Evolutionary conservation across 1,284 basidiomycete genomes (phyloP).

Genomic region (Malassezia japonica): DNA sequence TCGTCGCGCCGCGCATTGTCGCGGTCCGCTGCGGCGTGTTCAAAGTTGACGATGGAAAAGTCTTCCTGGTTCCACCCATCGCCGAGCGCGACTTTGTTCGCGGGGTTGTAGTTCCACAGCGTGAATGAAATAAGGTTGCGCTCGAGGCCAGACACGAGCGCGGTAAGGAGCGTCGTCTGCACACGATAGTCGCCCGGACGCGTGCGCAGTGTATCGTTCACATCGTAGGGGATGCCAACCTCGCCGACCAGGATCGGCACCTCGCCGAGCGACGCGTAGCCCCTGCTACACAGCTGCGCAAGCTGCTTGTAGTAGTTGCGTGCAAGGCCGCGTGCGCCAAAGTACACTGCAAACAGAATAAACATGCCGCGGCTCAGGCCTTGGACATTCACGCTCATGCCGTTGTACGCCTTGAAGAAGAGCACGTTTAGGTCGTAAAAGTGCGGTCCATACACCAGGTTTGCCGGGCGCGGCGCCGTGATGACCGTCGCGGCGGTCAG

Average conservation of each 20-base stretch:
- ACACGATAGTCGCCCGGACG: slow-evolving; percentile 58
- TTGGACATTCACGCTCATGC: slow-evolving; percentile 45
- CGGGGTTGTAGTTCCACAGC: slow-evolving; percentile 89
- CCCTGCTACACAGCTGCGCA: slow-evolving; percentile 18
- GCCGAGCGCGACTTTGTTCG: slow-evolving; percentile 66
- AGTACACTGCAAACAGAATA: slow-evolving; percentile 33
- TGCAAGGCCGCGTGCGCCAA: slow-evolving; percentile 26
- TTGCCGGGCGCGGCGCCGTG: slow-evolving; percentile 21
- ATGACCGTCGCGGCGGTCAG: slow-evolving; percentile 23
- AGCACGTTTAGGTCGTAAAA: slow-evolving; percentile 48
- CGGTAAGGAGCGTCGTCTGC: slow-evolving; percentile 48
- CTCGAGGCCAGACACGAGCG: slow-evolving; percentile 46
- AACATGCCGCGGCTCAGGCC: slow-evolving; percentile 39
- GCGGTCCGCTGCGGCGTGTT: slow-evolving; percentile 33
- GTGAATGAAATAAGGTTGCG: slow-evolving; percentile 42
- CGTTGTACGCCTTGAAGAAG: slow-evolving; percentile 31
- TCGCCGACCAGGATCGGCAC: slow-evolving; percentile 42
- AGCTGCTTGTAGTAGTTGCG: slow-evolving; percentile 33
- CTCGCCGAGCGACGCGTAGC: slow-evolving; percentile 24
- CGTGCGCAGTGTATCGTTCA: slow-evolving; percentile 28
- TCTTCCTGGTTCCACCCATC: slow-evolving; percentile 87
- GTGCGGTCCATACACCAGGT: slow-evolving; percentile 40
- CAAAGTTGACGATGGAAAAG: slow-evolving; percentile 65
- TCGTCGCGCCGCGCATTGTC: slow-evolving; percentile 51
- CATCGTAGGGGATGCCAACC: slow-evolving; percentile 43